These are phyloP conservation scores for Luffa aegyptiaca DNA, from an alignment of 306 rosid species.

Conservation along the genomic window DNA sequence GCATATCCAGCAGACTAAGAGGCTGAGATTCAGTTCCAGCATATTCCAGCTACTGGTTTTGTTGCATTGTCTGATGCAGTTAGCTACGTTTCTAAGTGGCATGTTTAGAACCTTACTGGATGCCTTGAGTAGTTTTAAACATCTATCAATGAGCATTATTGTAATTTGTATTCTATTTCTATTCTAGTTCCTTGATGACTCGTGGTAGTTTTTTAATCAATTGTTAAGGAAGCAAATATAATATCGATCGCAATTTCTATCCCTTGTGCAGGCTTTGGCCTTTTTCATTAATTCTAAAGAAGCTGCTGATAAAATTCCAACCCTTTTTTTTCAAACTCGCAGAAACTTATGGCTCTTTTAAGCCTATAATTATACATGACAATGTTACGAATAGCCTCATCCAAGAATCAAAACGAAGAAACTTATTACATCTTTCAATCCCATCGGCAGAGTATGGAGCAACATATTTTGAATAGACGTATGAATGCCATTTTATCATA, in stretches of 20 bases:
- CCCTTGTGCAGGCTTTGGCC: background rate
- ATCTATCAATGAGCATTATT: background rate
- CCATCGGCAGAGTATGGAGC: conserved; percentile 13
- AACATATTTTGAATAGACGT: conserved; percentile 19
- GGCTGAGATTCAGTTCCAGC: background rate
- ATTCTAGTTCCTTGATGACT: background rate
- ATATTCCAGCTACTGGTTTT: conserved; percentile 13
- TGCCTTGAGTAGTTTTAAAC: background rate
- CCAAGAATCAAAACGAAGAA: background rate
- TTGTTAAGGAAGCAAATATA: background rate
- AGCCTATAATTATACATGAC: conserved; percentile 31
- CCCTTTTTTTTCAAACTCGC: conserved; percentile 15
- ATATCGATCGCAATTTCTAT: background rate
- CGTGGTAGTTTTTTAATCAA: background rate
- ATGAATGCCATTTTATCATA: conserved; percentile 27
- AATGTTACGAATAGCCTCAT: conserved; percentile 6
- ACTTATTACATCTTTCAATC: conserved; percentile 21
- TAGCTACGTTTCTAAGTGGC: conserved; percentile 18
- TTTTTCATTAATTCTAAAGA: background rate
- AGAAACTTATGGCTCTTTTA: conserved; percentile 7
- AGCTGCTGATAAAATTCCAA: background rate
- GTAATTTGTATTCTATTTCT: conserved; percentile 3
- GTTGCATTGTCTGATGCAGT: conserved; percentile 15
- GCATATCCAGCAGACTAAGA: conserved; percentile 72
- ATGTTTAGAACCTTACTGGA: background rate